Conservation (phyloP, 2,329 filamentous ascomycete genomes). For the Xylaria multiplex region DNA sequence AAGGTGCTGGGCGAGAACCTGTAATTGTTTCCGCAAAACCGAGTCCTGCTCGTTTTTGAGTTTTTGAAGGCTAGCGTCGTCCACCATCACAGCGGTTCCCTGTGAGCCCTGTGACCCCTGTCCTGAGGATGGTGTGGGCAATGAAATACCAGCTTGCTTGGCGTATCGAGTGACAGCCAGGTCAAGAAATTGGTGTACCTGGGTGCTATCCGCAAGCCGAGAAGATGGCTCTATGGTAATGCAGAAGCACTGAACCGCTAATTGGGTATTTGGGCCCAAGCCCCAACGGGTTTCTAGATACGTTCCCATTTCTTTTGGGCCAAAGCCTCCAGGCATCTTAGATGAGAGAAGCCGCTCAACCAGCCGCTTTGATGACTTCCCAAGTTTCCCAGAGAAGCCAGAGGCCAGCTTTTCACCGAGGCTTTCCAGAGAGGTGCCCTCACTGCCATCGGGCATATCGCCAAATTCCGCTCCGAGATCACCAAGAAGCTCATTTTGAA, state of each 20-base stretch:
- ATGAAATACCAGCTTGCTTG: conserved; percentile 79
- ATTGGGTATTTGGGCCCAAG: conserved; percentile 83
- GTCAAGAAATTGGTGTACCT: conserved; percentile 93
- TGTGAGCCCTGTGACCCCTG: conserved; percentile 72
- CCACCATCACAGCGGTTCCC: conserved; percentile 97
- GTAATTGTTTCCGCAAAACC: conserved; percentile 97
- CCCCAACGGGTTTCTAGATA: conserved; percentile 96
- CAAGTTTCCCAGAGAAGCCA: conserved; percentile 96
- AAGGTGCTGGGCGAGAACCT: conserved; percentile 92
- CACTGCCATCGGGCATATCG: conserved; percentile 97
- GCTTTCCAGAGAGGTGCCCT: conserved; percentile 96
- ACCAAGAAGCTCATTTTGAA: conserved; percentile 98
- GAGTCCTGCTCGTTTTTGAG: conserved; percentile 95
- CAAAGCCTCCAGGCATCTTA: conserved; percentile 99
- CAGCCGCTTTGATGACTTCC: conserved; percentile 93
- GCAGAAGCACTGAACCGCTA: conserved; percentile 85
- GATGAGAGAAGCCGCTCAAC: conserved; percentile 95
- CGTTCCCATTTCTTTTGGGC: conserved; percentile 94
- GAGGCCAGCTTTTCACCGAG: conserved; percentile 94
- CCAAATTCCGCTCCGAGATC: conserved; percentile 98
- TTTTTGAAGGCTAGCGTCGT: conserved; percentile 93
- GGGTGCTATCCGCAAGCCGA: conserved; percentile 86
- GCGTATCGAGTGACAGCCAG: conserved; percentile 91
- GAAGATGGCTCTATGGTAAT: conserved; percentile 92
- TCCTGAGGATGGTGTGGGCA: conserved; percentile 79